Evolutionary conservation across 2,329 filamentous ascomycete genomes (phyloP).

Genomic region (Clonostachys byssicola): DNA sequence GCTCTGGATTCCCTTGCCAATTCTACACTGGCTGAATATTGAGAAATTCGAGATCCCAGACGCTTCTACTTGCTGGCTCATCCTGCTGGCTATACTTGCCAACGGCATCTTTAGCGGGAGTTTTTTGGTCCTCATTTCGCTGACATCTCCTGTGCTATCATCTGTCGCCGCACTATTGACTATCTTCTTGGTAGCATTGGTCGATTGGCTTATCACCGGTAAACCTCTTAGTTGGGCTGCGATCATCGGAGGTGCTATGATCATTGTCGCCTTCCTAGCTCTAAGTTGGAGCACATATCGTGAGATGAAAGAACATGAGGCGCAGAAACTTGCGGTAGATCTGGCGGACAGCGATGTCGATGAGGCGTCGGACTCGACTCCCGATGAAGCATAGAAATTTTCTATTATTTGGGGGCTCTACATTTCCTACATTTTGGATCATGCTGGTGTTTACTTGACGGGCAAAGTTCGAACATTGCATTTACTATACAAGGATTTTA

Average conservation of each 20-base stretch:
- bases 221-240: slow-evolving; percentile 71
- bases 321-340: slow-evolving; percentile 46
- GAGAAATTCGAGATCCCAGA: slow-evolving; percentile 81
- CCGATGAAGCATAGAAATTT: no score
- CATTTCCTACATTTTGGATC: no score
- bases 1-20: slow-evolving; percentile 86
- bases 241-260: slow-evolving; percentile 77
- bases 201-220: slow-evolving; percentile 84
- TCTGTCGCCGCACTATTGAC: slow-evolving; percentile 91
- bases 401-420: no score
- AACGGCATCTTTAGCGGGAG: slow-evolving; percentile 92
- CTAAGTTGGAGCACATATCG: slow-evolving; percentile 88
- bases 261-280: slow-evolving; percentile 83
- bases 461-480: no score
- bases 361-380: no score
- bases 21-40: slow-evolving; percentile 73
- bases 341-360: slow-evolving; percentile 44
- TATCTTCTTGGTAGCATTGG: slow-evolving; percentile 92
- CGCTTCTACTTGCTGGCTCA: slow-evolving; percentile 73
- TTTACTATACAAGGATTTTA: no score
- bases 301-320: slow-evolving; percentile 84
- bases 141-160: slow-evolving; percentile 88
- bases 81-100: slow-evolving; percentile 74
- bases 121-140: slow-evolving; percentile 86
- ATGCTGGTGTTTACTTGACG: no score